Percentiles rank a stretch among this genome's conserved stretches.
phyloP scores from a whole-genome alignment of 139 green algal genomes.

The Coelastrella sp. region DNA sequence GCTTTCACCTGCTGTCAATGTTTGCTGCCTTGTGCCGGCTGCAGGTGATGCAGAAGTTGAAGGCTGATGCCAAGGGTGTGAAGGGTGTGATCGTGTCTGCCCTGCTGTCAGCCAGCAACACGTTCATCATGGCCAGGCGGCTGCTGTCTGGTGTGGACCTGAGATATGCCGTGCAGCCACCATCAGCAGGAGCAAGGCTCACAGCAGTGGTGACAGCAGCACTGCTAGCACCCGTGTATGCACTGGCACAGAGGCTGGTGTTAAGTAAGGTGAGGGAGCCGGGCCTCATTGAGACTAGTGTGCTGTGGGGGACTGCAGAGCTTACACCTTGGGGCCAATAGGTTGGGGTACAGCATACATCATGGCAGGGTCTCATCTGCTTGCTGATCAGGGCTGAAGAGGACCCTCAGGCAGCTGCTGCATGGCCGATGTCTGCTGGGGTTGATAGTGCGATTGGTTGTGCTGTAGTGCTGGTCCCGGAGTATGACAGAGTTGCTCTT shows the following conservation, averaged over 20 bases:
- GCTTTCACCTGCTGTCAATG: neutral
- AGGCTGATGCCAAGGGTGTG: slow-evolving; percentile 47
- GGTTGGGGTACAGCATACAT: too few species aligned
- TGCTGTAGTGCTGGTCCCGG: too few species aligned
- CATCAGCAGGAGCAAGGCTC: slow-evolving; percentile 49
- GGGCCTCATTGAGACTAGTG: neutral
- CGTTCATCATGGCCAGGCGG: slow-evolving; percentile 50
- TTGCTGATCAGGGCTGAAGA: too few species aligned
- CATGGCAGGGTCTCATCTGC: too few species aligned
- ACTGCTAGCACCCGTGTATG: slow-evolving; percentile 81
- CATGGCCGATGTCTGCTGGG: too few species aligned
- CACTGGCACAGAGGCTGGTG: slow-evolving; percentile 73
- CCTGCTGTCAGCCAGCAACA: slow-evolving; percentile 71
- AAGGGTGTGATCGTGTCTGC: slow-evolving; percentile 60
- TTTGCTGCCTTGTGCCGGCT: slow-evolving; percentile 2
- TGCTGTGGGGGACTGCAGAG: neutral
- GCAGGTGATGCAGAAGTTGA: slow-evolving; percentile 78
- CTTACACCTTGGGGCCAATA: too few species aligned
- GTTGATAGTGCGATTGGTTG: too few species aligned
- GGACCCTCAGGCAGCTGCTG: too few species aligned
- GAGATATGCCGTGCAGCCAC: slow-evolving; percentile 58
- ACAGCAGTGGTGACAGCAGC: slow-evolving; percentile 62
- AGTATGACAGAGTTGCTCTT: too few species aligned
- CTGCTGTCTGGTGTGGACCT: slow-evolving; percentile 71
- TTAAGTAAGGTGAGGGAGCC: slow-evolving; percentile 67